These are phyloP conservation scores for Candida methanosorbosa DNA, from an alignment of 805 yeast genomes.

Conservation along the genomic window DNA sequence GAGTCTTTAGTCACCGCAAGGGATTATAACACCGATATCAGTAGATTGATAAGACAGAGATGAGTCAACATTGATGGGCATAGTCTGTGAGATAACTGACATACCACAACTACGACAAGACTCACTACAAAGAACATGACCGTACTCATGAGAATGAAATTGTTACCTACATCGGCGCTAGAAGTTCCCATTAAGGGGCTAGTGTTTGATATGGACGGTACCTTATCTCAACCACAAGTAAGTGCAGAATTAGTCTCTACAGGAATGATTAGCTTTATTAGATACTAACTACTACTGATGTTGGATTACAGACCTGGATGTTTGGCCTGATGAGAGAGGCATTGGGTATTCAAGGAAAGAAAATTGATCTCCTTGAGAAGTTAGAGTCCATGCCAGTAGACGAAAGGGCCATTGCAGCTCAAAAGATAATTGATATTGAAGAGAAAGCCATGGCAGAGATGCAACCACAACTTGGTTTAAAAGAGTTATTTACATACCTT, in stretches of 20 bases:
- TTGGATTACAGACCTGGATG: conserved; percentile 19
- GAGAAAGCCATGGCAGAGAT: conserved; percentile 53
- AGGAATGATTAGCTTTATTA: too few species aligned
- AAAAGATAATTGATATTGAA: conserved; percentile 43
- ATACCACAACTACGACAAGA: too few species aligned
- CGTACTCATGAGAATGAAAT: neutral
- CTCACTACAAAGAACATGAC: too few species aligned
- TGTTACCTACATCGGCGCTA: neutral
- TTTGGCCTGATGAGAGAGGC: conserved; percentile 50
- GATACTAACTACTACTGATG: neutral
- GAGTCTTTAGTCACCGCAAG: too few species aligned
- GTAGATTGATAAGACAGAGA: too few species aligned
- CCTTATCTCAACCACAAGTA: conserved; percentile 55
- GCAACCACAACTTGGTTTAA: conserved; percentile 41
- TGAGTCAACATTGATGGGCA: too few species aligned
- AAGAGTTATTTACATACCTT: conserved; percentile 27
- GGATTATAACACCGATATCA: too few species aligned
- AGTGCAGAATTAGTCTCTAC: too few species aligned
- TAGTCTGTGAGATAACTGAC: too few species aligned
- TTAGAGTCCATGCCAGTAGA: conserved; percentile 34
- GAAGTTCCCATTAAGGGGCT: conserved; percentile 34
- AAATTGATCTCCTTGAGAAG: conserved; percentile 44
- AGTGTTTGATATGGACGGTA: conserved; percentile 77
- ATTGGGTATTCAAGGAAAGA: conserved; percentile 34
- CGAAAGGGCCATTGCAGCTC: conserved; percentile 34